Evolutionary conservation across 306 rosid genomes (phyloP).

Genomic region (Cucurbita moschata): DNA sequence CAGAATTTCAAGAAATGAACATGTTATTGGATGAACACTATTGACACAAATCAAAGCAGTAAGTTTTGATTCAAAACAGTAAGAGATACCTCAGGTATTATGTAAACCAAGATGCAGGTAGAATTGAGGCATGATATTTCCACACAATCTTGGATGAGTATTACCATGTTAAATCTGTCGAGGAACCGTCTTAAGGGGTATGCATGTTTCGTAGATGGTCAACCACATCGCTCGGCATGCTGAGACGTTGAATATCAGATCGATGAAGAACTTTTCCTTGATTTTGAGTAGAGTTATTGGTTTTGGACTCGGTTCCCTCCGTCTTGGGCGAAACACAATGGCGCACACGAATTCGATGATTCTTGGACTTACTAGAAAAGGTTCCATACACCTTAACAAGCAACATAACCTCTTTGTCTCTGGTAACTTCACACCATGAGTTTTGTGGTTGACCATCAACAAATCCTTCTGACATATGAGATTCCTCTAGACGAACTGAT

Average conservation of each 20-base stretch:
- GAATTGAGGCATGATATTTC: neutral
- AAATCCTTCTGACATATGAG: constrained; percentile 58
- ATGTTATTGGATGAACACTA: neutral
- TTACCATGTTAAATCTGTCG: neutral
- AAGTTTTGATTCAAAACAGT: neutral
- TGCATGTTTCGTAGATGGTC: constrained; percentile 46
- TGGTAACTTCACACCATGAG: constrained; percentile 85
- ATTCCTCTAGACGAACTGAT: constrained; percentile 74
- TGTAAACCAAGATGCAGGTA: constrained; percentile 8
- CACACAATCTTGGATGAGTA: neutral
- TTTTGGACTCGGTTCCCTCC: constrained; percentile 20
- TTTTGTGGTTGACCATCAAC: constrained; percentile 69
- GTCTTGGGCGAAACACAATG: constrained; percentile 51
- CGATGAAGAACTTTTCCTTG: constrained; percentile 63
- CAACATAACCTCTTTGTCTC: constrained; percentile 70
- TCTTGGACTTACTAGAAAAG: constrained; percentile 34
- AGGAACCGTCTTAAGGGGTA: constrained; percentile 15
- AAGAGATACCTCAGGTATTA: constrained; percentile 4
- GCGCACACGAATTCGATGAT: constrained; percentile 61
- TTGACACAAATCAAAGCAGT: neutral
- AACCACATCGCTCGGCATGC: constrained; percentile 59
- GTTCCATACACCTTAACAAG: constrained; percentile 60
- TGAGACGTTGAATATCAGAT: constrained; percentile 57
- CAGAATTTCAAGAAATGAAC: neutral
- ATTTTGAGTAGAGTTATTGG: constrained; percentile 26